phyloP scores from a whole-genome alignment of 805 yeast genomes.

The Yamadazyma takamatsuzukensis region DNA sequence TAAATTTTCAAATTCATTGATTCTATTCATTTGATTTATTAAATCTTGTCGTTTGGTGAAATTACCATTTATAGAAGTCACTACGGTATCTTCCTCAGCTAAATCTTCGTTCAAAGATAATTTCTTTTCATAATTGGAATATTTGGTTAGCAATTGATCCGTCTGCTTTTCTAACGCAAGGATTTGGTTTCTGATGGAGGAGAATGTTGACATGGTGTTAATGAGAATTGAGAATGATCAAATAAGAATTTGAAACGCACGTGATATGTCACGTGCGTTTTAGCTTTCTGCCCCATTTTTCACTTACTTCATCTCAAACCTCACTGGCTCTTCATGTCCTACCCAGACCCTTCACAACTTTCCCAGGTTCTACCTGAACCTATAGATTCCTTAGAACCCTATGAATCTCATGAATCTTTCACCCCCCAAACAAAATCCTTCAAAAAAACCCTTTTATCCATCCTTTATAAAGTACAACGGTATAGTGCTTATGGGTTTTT shows the following conservation, averaged over 20 bases:
- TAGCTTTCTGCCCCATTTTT: too few species aligned
- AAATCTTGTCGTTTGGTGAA: slow-evolving; percentile 47
- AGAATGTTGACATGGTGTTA: slow-evolving; percentile 42
- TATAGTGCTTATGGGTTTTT: slow-evolving; percentile 59
- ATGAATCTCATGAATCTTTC: too few species aligned
- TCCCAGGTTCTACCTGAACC: slow-evolving; percentile 11
- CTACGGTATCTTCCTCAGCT: slow-evolving; percentile 15
- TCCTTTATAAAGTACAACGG: slow-evolving; percentile 41
- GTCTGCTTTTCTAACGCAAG: slow-evolving; percentile 71
- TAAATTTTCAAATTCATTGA: slow-evolving; percentile 25
- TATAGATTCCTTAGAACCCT: slow-evolving; percentile 2
- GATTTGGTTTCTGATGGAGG: slow-evolving; percentile 65
- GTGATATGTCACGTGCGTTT: too few species aligned
- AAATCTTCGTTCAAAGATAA: slow-evolving; percentile 22
- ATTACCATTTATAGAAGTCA: slow-evolving; percentile 18
- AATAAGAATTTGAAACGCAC: too few species aligned
- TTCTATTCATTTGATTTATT: slow-evolving; percentile 31
- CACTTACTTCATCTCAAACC: too few species aligned
- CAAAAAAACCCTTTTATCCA: slow-evolving; percentile 12
- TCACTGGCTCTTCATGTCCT: too few species aligned
- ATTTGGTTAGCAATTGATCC: slow-evolving; percentile 48
- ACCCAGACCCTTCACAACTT: too few species aligned
- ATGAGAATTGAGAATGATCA: slow-evolving; percentile 1
- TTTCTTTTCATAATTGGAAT: slow-evolving; percentile 26
- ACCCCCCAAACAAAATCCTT: slow-evolving; percentile 2